These are phyloP conservation scores for Aspergillus campestris DNA, from an alignment of 495 filamentous ascomycete species.

Conservation along the genomic window DNA sequence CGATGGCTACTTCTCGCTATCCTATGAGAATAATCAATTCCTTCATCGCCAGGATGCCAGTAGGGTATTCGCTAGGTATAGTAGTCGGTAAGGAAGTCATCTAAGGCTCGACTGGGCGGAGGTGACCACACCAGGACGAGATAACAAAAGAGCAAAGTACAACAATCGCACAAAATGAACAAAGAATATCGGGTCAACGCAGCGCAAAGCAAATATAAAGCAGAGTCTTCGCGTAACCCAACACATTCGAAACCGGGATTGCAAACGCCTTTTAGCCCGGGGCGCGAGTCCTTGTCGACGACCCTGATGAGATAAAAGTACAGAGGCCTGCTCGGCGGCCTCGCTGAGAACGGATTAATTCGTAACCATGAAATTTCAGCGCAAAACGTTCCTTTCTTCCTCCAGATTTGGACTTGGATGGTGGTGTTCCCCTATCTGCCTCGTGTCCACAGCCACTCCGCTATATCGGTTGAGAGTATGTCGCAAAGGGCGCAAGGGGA, in stretches of 20 bases:
- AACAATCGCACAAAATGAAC: constrained; percentile 2
- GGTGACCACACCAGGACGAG: neutral
- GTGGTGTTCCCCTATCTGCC: neutral
- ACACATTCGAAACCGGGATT: neutral
- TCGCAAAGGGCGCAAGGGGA: too few species aligned
- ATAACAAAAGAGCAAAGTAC: constrained; percentile 4
- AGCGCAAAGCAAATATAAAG: neutral
- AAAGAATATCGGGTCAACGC: constrained; percentile 1
- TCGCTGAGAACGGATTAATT: constrained; percentile 12
- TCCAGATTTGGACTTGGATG: neutral
- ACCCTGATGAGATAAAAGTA: constrained; percentile 13
- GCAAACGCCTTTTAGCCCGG: constrained; percentile 4
- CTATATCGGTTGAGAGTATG: neutral
- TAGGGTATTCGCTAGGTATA: constrained; percentile 16
- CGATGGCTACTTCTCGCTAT: neutral
- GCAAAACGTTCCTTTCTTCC: constrained; percentile 3
- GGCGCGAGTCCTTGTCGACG: constrained; percentile 1
- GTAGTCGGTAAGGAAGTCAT: constrained; percentile 5
- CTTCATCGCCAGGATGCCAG: constrained; percentile 20
- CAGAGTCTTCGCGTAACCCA: neutral
- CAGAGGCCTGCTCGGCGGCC: constrained; percentile 10
- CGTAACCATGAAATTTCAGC: constrained; percentile 15
- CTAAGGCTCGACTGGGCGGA: neutral
- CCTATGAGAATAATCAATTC: neutral
- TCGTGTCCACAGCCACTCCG: neutral